A percentile compares a stretch with the other conserved stretches of the same genome.
These are phyloP conservation scores for Tetracladium maxilliforme DNA, from an alignment of 2,329 filamentous ascomycete genomes.

Conservation along the genomic window DNA sequence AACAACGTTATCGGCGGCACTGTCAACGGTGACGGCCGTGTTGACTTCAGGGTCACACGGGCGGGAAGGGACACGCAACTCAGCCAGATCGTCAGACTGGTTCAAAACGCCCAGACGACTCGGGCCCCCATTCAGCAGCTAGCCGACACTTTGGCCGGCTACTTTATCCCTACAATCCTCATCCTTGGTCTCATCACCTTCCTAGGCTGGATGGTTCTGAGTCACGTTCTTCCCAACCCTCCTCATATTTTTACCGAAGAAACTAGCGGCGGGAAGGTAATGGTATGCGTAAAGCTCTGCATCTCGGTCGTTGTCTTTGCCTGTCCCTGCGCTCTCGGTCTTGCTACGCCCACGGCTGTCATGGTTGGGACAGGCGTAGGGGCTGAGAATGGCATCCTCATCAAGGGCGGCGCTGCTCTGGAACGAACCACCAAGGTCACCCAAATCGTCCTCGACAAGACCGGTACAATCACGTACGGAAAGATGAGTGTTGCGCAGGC, in stretches of 20 bases:
- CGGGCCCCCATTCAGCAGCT: conserved; percentile 89
- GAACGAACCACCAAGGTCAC: conserved; percentile 84
- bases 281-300: conserved; percentile 94
- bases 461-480: conserved; percentile 83
- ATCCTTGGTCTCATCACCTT: conserved; percentile 76
- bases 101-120: conserved; percentile 91
- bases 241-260: conserved; percentile 74
- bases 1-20: conserved; percentile 78
- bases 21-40: conserved; percentile 81
- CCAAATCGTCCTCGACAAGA: conserved; percentile 89
- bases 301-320: conserved; percentile 98
- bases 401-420: conserved; percentile 87
- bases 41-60: conserved; percentile 85
- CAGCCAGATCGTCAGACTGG: conserved; percentile 95
- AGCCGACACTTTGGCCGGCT: conserved; percentile 80
- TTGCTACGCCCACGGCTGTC: conserved; percentile 90
- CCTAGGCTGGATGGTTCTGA: conserved; percentile 84
- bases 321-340: conserved; percentile 89
- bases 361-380: conserved; percentile 99
- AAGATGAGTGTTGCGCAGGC: conserved; percentile 83
- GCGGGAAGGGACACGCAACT: conserved; percentile 92
- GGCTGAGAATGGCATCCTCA: conserved; percentile 90
- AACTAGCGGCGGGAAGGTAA: conserved; percentile 75
- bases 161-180: conserved; percentile 86
- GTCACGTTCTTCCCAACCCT: conserved; percentile 70